Evolutionary conservation across 2,329 filamentous ascomycete species (phyloP).

Genomic region (Fusarium guadeloupense): DNA sequence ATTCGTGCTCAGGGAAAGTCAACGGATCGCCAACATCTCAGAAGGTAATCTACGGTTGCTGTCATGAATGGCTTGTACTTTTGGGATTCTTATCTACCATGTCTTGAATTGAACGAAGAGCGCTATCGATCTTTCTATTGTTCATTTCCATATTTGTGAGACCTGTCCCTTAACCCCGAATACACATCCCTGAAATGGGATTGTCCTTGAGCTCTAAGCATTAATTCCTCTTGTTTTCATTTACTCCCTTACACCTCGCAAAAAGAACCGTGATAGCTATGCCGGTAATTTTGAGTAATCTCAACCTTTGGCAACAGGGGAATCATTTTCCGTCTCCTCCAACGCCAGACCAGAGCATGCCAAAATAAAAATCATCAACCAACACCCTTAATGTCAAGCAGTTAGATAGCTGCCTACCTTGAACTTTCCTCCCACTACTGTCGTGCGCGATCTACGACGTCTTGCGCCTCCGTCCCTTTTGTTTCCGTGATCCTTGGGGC

Average conservation of each 20-base stretch:
- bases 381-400: conserved; percentile 33
- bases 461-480: conserved; percentile 26
- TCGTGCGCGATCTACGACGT: conserved; percentile 20
- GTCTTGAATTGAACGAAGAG: background rate
- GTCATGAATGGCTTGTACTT: background rate
- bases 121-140: conserved; percentile 5
- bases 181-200: background rate
- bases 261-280: conserved; percentile 35
- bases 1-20: background rate
- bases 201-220: background rate
- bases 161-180: background rate
- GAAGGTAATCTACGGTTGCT: no score
- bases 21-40: no score
- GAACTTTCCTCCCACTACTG: background rate
- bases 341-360: conserved; percentile 40
- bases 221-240: background rate
- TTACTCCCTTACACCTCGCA: conserved; percentile 33
- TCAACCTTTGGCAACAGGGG: conserved; percentile 37
- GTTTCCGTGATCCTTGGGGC: conserved; percentile 17
- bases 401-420: background rate
- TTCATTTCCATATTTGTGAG: background rate
- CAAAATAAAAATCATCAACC: conserved; percentile 34
- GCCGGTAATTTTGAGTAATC: conserved; percentile 25
- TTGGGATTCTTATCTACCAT: background rate
- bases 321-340: conserved; percentile 45